Evolutionary conservation across 257 asterid genomes (phyloP), one percentile per base, ranked within the genome.

Genomic region (Solanum lycopersicoides): DNA sequence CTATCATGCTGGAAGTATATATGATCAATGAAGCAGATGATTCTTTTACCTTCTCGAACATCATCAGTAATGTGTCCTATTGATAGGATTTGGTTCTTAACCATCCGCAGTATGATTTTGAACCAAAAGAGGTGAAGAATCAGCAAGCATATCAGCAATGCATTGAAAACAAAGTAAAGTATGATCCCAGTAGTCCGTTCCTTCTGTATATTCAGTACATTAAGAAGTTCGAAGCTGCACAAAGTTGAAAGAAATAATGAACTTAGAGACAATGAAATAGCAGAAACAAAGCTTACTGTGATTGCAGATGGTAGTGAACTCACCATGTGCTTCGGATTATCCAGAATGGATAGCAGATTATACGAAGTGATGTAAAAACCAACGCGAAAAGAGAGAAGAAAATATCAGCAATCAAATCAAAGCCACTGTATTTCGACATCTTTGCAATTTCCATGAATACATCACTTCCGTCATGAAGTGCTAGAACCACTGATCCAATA

Each of bases 401-500:
- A 82, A 83, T 12, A 83, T 85, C 86, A 66, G 93, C 87, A 71
- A 88, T 84, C 20, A 25, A 35, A 12, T 88, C 53, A 42, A 72
- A 76, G 84, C 90, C 91, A 63, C 89, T 83, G 86, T 91, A 89
- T 82, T 85, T 91, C 1, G 88, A 89, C 44, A 89, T 89, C 90
- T 91, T 91, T 28, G 90, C 93, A 45, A 73, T 20, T 82, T 91
- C 93, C 82, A 91, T 50, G n/a, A 91, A 89, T 68, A 91, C 90
- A 72, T 91, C 93, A 50, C 90, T 88, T 69, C 87, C 93, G 37
- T 91, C 93, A 42, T 91, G 93, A 41, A 91, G 83, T 21, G 89
- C 90, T 74, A 91, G 79, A 32, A 91, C 76, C n/a, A 91, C 86
- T 45, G 91, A 68, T 82, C 91, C 91, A 84, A 88, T 79, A 5